A percentile compares a stretch with the other conserved stretches of the same genome.
Conservation (phyloP, 306 rosid species). For the Casuarina equisetifolia region DNA sequence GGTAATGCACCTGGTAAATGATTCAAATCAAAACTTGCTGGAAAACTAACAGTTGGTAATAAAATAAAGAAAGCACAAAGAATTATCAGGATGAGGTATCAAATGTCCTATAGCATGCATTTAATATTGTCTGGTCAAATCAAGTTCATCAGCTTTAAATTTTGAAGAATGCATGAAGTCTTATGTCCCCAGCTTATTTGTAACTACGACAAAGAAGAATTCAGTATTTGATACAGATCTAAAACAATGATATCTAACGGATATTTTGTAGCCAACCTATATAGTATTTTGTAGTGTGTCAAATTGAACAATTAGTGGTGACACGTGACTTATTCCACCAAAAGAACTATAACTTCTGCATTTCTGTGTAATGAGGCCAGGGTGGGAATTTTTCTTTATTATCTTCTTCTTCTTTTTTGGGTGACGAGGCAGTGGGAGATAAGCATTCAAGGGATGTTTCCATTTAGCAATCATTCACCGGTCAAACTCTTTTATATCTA, state of each 20-base stretch:
- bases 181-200: not conserved
- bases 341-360: not conserved
- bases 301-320: not conserved
- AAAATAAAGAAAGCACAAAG: not conserved
- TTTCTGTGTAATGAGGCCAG: not conserved
- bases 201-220: not conserved
- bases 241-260: not conserved
- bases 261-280: not conserved
- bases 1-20: constrained; percentile 75
- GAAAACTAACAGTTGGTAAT: constrained; percentile 12
- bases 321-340: not conserved
- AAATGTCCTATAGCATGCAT: not conserved
- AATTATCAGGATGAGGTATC: not conserved
- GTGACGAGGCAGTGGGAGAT: too few relatives aligned
- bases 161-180: not conserved
- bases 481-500: not conserved
- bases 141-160: not conserved
- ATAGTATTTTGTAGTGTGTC: not conserved
- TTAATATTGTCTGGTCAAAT: not conserved
- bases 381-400: too few relatives aligned
- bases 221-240: not conserved
- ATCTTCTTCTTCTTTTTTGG: too few relatives aligned
- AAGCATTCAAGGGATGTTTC: too few relatives aligned
- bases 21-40: constrained; percentile 8
- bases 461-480: too few relatives aligned